Base-by-base conservation (phyloP, 2,329 filamentous ascomycete genomes). In the Aspergillus sp. region DNA sequence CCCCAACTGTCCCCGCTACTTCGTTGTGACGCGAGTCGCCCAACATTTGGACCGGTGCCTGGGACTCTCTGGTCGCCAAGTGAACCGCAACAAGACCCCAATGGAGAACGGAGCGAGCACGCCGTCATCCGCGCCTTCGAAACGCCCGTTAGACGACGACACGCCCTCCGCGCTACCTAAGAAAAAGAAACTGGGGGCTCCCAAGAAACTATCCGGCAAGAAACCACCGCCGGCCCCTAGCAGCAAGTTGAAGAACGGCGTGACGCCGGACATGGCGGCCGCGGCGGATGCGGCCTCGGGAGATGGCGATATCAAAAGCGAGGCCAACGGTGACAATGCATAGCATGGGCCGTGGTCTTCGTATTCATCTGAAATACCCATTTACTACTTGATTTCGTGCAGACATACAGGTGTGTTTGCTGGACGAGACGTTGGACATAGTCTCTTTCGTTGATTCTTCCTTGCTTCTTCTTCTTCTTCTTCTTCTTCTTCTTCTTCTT, bases 11-110 rank as follows among this genome's bases (percentile, higher is more conserved):
- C 83, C 83, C 57, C 76, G 82, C 26, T 83, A 82, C 64, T 71
- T 84, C 59, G 78, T 83, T 52, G 82, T 84, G 58, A 84, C 79
- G 22, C 75, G 82, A 45, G 82, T 84, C 47, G 81, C 82, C 14
- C 81, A 83, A 62, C 82, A 85, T 63, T 63, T 85, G 49, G 82
- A 85, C 58, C 81, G 83, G 55, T 85, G 82, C 57, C 72, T 85
- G 58, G 81, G 81, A 20, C 76, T 83, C 24, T 78, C 76, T 17
- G 82, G 82, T 1, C 71, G 82, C 11, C 76, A 78, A 57, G 76
- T 75, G 62, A 58, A 74, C 62, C 63, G 77, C 60, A 65, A 78
- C 65, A 68, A 77, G 66, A 61, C 76, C 56, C 57, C 72, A 60
- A 49, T 74, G 65, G 58, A 79, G 67, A 72, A 74, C 68, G 64